Evolutionary conservation across 2,329 filamentous ascomycete species (phyloP).

Genomic region (Aspergillus terreus): DNA sequence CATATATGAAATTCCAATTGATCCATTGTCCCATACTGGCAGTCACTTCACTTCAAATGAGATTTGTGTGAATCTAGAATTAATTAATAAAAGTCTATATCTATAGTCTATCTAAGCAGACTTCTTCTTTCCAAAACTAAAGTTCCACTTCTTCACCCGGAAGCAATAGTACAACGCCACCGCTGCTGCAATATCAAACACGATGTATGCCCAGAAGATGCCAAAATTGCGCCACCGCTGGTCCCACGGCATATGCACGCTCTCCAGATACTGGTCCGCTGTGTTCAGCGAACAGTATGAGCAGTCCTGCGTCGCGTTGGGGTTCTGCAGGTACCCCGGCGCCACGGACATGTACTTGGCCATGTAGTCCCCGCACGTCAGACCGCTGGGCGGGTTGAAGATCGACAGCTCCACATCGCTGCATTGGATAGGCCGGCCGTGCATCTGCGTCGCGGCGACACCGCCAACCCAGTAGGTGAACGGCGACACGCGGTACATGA

Average conservation of each 20-base stretch:
- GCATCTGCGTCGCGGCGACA: constrained; percentile 68
- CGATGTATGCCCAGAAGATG: constrained; percentile 56
- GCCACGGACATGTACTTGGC: constrained; percentile 43
- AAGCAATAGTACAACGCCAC: constrained; percentile 42
- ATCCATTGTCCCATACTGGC: no score
- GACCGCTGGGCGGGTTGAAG: constrained; percentile 57
- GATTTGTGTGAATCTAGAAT: no score
- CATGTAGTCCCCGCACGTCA: constrained; percentile 62
- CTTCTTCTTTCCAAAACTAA: constrained; percentile 2
- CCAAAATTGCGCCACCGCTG: constrained; percentile 68
- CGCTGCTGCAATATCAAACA: constrained; percentile 54
- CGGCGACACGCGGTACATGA: constrained; percentile 61
- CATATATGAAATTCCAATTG: no score
- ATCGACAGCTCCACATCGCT: constrained; percentile 63
- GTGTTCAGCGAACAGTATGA: constrained; percentile 40
- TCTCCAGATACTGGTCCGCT: constrained; percentile 38
- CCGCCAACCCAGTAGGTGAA: constrained; percentile 49
- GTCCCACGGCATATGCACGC: constrained; percentile 48
- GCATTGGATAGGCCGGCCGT: constrained; percentile 63
- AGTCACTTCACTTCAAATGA: no score
- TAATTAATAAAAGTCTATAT: no score
- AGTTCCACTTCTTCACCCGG: constrained; percentile 25
- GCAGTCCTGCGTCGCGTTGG: constrained; percentile 49
- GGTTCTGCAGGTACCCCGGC: constrained; percentile 55
- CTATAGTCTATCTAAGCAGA: neutral